phyloP scores from a whole-genome alignment of 352 stramenopile species.

The Phytophthora pisi region DNA sequence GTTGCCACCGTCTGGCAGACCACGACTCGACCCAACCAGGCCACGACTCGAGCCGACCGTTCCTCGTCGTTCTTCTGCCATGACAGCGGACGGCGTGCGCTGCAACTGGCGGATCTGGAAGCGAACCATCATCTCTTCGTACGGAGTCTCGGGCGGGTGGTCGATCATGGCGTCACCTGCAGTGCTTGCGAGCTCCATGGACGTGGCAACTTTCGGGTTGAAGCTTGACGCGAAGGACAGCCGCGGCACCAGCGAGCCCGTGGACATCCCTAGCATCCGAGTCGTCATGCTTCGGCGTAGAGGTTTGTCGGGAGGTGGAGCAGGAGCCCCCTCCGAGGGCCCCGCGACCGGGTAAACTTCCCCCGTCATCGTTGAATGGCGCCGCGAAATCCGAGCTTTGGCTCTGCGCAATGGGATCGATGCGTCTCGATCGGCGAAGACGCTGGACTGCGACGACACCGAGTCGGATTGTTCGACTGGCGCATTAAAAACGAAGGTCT shows the following conservation, averaged over 20 bases:
- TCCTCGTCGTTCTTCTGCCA: neutral
- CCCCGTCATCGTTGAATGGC: neutral
- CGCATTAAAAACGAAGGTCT: neutral
- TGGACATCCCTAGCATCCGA: neutral
- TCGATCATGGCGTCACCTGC: neutral
- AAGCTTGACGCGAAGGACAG: neutral
- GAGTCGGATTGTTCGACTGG: neutral
- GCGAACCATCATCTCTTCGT: constrained; percentile 47
- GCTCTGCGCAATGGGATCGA: neutral
- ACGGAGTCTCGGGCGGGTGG: constrained; percentile 11
- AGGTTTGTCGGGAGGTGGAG: neutral
- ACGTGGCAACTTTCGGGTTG: neutral
- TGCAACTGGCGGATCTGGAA: constrained; percentile 43
- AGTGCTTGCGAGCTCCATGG: neutral
- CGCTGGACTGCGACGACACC: neutral
- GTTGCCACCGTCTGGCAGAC: neutral
- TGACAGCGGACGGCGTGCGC: constrained; percentile 8
- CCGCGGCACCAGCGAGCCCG: neutral
- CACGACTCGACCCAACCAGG: neutral
- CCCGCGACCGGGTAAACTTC: neutral
- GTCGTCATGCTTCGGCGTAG: constrained; percentile 4
- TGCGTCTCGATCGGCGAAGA: neutral
- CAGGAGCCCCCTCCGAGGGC: neutral
- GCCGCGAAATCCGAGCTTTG: neutral
- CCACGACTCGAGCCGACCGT: constrained; percentile 1